phyloP scores from a whole-genome alignment of 164 flowering plant genomes.

The Nymphaea thermarum region DNA sequence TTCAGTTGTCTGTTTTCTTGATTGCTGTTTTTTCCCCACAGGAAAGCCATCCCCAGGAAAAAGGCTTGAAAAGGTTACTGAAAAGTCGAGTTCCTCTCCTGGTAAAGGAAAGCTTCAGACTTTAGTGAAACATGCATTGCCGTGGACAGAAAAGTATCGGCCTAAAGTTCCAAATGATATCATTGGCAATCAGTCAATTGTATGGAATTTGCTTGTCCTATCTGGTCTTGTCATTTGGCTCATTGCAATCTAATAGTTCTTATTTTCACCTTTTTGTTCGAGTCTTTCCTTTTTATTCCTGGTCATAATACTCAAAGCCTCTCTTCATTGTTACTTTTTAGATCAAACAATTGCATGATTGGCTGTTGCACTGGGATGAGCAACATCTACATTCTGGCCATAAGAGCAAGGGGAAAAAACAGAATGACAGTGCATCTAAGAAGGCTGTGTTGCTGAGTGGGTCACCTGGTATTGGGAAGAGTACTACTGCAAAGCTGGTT shows the following conservation, averaged over 20 bases:
- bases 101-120: constrained; percentile 26
- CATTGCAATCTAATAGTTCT: not conserved
- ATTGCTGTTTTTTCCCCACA: too few species aligned
- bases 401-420: constrained; percentile 62
- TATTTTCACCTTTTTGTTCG: not conserved
- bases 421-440: constrained; percentile 57
- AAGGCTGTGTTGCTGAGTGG: constrained; percentile 88
- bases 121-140: constrained; percentile 18
- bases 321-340: constrained; percentile 12
- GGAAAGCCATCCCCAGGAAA: too few species aligned
- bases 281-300: not conserved
- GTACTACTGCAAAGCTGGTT: constrained; percentile 87
- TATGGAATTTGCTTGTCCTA: constrained; percentile 18
- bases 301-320: not conserved
- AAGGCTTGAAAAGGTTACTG: not conserved
- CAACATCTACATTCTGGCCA: constrained; percentile 39
- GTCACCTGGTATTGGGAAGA: constrained; percentile 95
- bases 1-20: too few species aligned
- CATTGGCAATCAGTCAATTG: constrained; percentile 85
- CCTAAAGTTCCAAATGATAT: constrained; percentile 80
- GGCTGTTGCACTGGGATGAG: constrained; percentile 76
- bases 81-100: constrained; percentile 16
- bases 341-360: constrained; percentile 88
- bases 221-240: not conserved
- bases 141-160: constrained; percentile 90